These are phyloP conservation scores for Pichia phayaonensis DNA, from an alignment of 805 yeast genomes.

Conservation along the genomic window DNA sequence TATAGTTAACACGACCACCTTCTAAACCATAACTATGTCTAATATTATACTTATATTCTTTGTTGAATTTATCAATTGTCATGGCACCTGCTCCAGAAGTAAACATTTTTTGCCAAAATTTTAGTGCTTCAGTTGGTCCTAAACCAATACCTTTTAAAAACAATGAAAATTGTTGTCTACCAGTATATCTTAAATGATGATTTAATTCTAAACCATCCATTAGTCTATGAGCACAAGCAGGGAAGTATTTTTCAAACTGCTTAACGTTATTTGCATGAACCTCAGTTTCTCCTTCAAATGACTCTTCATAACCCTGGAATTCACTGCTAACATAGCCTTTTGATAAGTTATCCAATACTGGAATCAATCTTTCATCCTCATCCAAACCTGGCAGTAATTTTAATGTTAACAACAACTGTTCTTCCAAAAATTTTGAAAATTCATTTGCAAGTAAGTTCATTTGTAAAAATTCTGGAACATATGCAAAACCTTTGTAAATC, in stretches of 20 bases:
- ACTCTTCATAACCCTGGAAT: conserved; percentile 22
- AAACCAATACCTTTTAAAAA: conserved; percentile 89
- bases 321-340: conserved; percentile 58
- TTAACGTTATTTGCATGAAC: conserved; percentile 59
- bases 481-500: conserved; percentile 65
- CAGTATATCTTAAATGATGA: conserved; percentile 74
- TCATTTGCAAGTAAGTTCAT: conserved; percentile 62
- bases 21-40: conserved; percentile 88
- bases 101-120: conserved; percentile 76
- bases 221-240: conserved; percentile 59
- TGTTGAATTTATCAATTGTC: conserved; percentile 68
- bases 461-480: conserved; percentile 78
- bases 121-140: conserved; percentile 76
- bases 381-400: conserved; percentile 76
- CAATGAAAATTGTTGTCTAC: conserved; percentile 77
- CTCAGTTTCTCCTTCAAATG: conserved; percentile 27
- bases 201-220: conserved; percentile 51
- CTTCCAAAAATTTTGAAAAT: conserved; percentile 45
- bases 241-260: conserved; percentile 57
- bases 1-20: conserved; percentile 80
- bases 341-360: conserved; percentile 73
- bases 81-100: conserved; percentile 40
- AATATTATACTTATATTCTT: conserved; percentile 82
- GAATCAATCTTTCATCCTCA: conserved; percentile 85
- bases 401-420: conserved; percentile 57